phyloP scores from a whole-genome alignment of 2,329 filamentous ascomycete species.

The Aspergillus fumigatus region DNA sequence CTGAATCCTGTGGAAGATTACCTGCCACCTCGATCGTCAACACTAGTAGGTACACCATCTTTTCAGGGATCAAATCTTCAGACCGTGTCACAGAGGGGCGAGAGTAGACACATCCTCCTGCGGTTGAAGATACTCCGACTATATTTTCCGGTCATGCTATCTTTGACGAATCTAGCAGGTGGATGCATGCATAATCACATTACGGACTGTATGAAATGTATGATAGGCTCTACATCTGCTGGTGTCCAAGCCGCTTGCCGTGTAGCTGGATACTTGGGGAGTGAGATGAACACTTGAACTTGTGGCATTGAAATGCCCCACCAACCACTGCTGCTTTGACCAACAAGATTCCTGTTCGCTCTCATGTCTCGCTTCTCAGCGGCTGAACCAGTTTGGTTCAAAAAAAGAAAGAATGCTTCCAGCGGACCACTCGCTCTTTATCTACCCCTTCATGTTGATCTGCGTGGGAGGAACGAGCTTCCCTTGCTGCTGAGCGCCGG shows the following conservation, averaged over 20 bases:
- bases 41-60: background rate
- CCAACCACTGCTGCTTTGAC: background rate
- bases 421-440: too few relatives aligned
- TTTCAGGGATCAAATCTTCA: background rate
- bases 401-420: too few relatives aligned
- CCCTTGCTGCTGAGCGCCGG: background rate
- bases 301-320: background rate
- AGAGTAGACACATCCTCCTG: too few relatives aligned
- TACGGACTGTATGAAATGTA: background rate
- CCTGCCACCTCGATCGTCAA: background rate
- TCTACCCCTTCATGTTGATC: background rate
- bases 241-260: background rate
- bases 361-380: background rate
- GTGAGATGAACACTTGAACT: background rate
- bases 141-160: background rate
- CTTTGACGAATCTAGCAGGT: background rate
- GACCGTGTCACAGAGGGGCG: too few relatives aligned
- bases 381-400: background rate
- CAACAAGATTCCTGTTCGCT: background rate
- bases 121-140: background rate
- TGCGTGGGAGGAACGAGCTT: background rate
- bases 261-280: background rate
- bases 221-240: background rate
- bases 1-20: background rate
- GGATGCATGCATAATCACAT: background rate